Conservation (phyloP, 2,329 filamentous ascomycete species). For the Lachnellula arida region DNA sequence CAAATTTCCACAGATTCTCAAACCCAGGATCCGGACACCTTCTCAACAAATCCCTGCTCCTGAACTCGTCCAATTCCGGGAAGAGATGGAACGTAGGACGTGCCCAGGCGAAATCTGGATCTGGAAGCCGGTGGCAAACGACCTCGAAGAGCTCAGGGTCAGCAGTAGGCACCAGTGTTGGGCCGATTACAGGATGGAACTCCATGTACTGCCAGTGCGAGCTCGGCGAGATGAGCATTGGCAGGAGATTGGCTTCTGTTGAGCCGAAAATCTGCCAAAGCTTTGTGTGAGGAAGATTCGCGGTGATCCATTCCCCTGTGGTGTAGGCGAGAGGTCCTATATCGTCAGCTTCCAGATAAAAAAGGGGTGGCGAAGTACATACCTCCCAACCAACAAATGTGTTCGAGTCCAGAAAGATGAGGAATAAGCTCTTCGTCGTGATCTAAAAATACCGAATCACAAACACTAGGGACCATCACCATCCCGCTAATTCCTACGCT, state of each 20-base stretch:
- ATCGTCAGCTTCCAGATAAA: background rate
- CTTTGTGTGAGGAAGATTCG: slow-evolving; percentile 22
- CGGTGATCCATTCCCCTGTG: slow-evolving; percentile 30
- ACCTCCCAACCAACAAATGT: slow-evolving; percentile 24
- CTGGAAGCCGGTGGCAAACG: slow-evolving; percentile 28
- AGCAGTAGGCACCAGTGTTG: slow-evolving; percentile 20
- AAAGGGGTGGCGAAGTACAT: background rate
- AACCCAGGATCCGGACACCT: slow-evolving; percentile 12
- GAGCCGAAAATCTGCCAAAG: slow-evolving; percentile 28
- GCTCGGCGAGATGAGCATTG: slow-evolving; percentile 19
- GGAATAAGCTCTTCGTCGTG: slow-evolving; percentile 13
- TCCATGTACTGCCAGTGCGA: slow-evolving; percentile 33
- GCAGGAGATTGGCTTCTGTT: slow-evolving; percentile 30
- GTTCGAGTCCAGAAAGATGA: slow-evolving; percentile 6
- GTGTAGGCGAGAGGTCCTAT: slow-evolving; percentile 27
- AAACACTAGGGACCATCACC: slow-evolving; percentile 11
- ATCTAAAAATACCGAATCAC: slow-evolving; percentile 13
- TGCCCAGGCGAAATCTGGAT: slow-evolving; percentile 23
- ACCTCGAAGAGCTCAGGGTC: slow-evolving; percentile 32
- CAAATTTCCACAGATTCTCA: slow-evolving; percentile 34
- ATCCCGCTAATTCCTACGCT: slow-evolving; percentile 23
- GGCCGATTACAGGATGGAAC: slow-evolving; percentile 24
- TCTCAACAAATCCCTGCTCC: slow-evolving; percentile 39
- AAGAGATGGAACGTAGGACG: slow-evolving; percentile 38
- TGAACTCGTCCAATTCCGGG: slow-evolving; percentile 37